Conservation (phyloP, 202 grass and related monocot genomes). For the Eragrostis tef region DNA sequence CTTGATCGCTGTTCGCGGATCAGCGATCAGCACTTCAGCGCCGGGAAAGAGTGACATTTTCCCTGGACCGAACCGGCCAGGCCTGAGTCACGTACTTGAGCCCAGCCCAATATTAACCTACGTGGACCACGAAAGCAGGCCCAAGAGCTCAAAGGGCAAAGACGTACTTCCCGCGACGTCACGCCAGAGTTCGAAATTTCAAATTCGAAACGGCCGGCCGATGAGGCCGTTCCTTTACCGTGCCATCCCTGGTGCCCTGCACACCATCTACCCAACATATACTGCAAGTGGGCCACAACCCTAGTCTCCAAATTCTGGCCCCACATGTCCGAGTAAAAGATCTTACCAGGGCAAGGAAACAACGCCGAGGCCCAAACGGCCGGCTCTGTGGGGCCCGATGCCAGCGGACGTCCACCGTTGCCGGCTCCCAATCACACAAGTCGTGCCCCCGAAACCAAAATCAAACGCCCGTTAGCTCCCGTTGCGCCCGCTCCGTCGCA, state of each 20-base stretch:
- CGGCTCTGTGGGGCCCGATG: neutral
- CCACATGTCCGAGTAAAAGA: neutral
- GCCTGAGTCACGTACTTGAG: neutral
- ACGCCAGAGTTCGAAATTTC: conserved; percentile 29
- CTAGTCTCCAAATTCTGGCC: neutral
- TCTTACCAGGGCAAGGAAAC: neutral
- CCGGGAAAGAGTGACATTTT: neutral
- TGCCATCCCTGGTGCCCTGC: neutral
- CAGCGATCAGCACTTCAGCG: neutral
- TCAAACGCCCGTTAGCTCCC: neutral
- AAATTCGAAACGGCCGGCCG: conserved; percentile 5
- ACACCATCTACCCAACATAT: neutral
- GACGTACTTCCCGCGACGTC: conserved; percentile 2
- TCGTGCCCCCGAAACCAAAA: neutral
- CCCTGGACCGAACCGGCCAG: neutral
- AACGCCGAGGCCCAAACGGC: neutral
- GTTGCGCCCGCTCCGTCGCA: neutral
- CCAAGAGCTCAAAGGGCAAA: neutral
- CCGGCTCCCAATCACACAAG: neutral
- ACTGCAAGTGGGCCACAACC: neutral
- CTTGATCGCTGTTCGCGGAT: too few relatives aligned
- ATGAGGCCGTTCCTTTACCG: neutral
- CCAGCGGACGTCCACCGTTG: conserved; percentile 12
- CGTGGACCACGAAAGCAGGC: neutral
- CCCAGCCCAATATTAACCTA: neutral